Percentiles rank a stretch among this genome's conserved stretches.
phyloP scores from a whole-genome alignment of 176 grass and related monocot species.

The Dendrocalamus sinicus region DNA sequence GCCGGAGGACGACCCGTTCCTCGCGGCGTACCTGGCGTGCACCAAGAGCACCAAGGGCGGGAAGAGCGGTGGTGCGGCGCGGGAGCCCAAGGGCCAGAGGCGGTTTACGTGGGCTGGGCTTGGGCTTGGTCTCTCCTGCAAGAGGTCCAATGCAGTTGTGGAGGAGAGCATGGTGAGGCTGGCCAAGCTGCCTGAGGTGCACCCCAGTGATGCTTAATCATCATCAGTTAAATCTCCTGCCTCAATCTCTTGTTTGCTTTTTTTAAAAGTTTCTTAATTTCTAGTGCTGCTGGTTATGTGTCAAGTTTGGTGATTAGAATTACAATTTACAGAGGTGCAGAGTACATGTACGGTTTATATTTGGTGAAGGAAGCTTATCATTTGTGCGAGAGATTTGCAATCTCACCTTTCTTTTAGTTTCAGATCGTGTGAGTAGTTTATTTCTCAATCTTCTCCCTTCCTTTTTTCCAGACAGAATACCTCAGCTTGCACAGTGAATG shows the following conservation, averaged over 20 bases:
- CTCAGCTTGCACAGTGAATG: not conserved
- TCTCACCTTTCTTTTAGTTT: not conserved
- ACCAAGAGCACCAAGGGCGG: slow-evolving; percentile 48
- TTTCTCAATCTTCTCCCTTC: not conserved
- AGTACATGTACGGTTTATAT: not conserved
- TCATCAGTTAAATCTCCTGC: not conserved
- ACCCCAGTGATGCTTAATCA: slow-evolving; percentile 38
- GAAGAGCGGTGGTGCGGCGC: not conserved
- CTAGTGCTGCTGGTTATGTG: not conserved
- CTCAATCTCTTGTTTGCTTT: not conserved
- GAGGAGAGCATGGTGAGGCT: slow-evolving; percentile 63
- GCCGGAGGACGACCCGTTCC: slow-evolving; percentile 83
- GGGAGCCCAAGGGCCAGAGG: not conserved
- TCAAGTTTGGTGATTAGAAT: not conserved
- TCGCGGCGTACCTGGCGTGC: slow-evolving; percentile 84
- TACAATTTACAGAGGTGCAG: not conserved
- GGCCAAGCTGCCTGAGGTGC: slow-evolving; percentile 38
- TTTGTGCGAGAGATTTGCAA: not conserved
- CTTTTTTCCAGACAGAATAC: not conserved
- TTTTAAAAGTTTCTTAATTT: not conserved
- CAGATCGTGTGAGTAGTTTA: not conserved
- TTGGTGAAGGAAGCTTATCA: not conserved
- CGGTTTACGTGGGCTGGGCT: slow-evolving; percentile 36
- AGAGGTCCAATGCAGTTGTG: slow-evolving; percentile 36
- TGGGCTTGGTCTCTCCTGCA: slow-evolving; percentile 57